A percentile compares a stretch with the other conserved stretches of the same genome.
Conservation (phyloP, 441 rosid genomes). For the Viola pubescens region DNA sequence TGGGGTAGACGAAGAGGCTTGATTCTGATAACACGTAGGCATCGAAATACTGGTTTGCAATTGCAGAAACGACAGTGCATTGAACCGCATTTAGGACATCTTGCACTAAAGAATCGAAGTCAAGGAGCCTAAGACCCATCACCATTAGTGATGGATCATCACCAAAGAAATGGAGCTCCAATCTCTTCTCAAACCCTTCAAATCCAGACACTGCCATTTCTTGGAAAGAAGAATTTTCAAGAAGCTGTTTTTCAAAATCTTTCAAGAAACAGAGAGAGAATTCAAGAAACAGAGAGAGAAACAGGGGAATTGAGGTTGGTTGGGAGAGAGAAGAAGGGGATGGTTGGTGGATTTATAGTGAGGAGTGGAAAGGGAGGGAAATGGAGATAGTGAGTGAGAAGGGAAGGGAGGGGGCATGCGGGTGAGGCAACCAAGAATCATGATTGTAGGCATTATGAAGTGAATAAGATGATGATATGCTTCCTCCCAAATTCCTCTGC, state of each 20-base stretch:
- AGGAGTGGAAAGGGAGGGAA: constrained; percentile 23
- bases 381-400: constrained; percentile 18
- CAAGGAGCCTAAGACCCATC: constrained; percentile 72
- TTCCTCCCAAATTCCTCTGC: constrained; percentile 4
- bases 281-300: neutral
- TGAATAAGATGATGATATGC: constrained; percentile 70
- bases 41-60: constrained; percentile 69
- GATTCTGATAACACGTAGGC: constrained; percentile 94
- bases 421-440: constrained; percentile 93
- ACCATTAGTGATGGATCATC: constrained; percentile 26
- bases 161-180: constrained; percentile 76
- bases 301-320: constrained; percentile 20
- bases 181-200: constrained; percentile 93
- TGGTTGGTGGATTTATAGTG: constrained; percentile 33
- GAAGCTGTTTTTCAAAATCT: too few species aligned
- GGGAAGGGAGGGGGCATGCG: constrained; percentile 61
- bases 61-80: constrained; percentile 88
- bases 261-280: constrained; percentile 8
- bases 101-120: constrained; percentile 55
- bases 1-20: constrained; percentile 84
- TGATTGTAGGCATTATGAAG: constrained; percentile 91
- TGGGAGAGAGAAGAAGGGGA: constrained; percentile 39
- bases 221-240: neutral
- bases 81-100: constrained; percentile 58
- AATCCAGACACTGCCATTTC: constrained; percentile 83